Base-by-base conservation (phyloP, 148 eudicot species). In the Fagopyrum homotropicum region DNA sequence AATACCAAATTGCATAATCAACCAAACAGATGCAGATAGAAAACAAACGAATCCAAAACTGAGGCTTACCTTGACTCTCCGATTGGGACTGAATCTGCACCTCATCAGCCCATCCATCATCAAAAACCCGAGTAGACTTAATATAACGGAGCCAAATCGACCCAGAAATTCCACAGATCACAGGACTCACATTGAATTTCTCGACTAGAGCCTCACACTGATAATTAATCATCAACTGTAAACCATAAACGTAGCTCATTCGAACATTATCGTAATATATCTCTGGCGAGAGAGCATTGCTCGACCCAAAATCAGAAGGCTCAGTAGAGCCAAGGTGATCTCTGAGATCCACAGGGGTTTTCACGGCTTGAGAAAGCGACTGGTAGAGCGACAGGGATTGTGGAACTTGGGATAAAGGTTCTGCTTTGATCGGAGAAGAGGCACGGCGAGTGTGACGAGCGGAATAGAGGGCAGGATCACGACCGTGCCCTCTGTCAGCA, bases 191-290 rank as follows among this genome's bases (percentile, higher is more conserved):
- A 56, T 79, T 77, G 49, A 86, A 89, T 7, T 81, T 75, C 63
- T 89, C 83, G 19, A 91, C 91, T 84, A 93, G 75, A 52, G 88
- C 86, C 79, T 84, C 85, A 17, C 87, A 85, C 60, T 93, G 98
- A 72, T 77, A 73, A 78, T 85, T 84, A 14, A 93, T 76, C 89
- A 91, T 81, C 76, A 84, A 75, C 81, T 93, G 97, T 69, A 91
- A 22, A 16, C 98, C 98, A 80, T 74, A 75, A 66, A 86, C 86
- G 75, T 91, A 93, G 78, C 89, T 88, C 82, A 75, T 72, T 73
- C 97, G 79, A 30, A 91, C 75, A 59, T 82, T 78, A 43, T 75
- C 66, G n/a, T 73, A 81, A 72, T 93, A 88, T 49, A 85, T 88
- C 7, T 81, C 85, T 1, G 76, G 75, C 3, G 45, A 71, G 22